These are phyloP conservation scores for Colletotrichum gloeosporioides DNA, from an alignment of 2,329 filamentous ascomycete species.

Conservation along the genomic window DNA sequence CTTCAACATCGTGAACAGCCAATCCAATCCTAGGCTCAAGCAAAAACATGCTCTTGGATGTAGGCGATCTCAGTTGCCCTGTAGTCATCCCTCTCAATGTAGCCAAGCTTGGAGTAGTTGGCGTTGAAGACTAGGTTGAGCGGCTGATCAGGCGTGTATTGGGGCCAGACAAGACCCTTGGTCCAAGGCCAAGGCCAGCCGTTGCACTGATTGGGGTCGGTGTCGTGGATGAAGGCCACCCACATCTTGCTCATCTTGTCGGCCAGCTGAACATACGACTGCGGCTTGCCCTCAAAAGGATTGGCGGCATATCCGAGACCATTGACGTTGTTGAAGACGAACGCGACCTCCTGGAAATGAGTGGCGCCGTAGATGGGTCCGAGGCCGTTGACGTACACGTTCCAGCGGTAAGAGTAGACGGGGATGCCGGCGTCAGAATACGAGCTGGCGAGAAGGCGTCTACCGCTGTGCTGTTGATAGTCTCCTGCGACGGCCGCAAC, in stretches of 20 bases:
- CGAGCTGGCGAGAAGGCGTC: conserved; percentile 56
- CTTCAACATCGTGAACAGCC: not conserved
- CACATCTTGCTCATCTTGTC: conserved; percentile 56
- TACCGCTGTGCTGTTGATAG: conserved; percentile 57
- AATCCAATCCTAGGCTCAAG: not conserved
- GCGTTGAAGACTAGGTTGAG: conserved; percentile 56
- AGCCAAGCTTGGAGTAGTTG: conserved; percentile 44
- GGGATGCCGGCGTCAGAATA: conserved; percentile 53
- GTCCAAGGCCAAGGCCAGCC: not conserved
- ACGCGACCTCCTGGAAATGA: conserved; percentile 33
- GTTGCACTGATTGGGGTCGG: conserved; percentile 43
- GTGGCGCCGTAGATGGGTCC: conserved; percentile 26
- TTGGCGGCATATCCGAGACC: conserved; percentile 57
- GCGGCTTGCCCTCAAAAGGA: conserved; percentile 45
- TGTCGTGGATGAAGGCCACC: conserved; percentile 52
- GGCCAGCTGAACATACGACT: conserved; percentile 46
- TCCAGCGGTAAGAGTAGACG: conserved; percentile 60
- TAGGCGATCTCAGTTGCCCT: conserved; percentile 46
- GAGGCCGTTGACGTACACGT: conserved; percentile 35
- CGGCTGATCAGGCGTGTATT: conserved; percentile 43
- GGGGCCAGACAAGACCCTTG: conserved; percentile 40
- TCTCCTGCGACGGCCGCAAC: conserved; percentile 68
- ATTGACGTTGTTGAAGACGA: conserved; percentile 56
- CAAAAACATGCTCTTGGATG: conserved; percentile 26
- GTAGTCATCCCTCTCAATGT: conserved; percentile 50